These are phyloP conservation scores for Parmelia sp. DNA, from an alignment of 495 filamentous ascomycete genomes.

Conservation along the genomic window DNA sequence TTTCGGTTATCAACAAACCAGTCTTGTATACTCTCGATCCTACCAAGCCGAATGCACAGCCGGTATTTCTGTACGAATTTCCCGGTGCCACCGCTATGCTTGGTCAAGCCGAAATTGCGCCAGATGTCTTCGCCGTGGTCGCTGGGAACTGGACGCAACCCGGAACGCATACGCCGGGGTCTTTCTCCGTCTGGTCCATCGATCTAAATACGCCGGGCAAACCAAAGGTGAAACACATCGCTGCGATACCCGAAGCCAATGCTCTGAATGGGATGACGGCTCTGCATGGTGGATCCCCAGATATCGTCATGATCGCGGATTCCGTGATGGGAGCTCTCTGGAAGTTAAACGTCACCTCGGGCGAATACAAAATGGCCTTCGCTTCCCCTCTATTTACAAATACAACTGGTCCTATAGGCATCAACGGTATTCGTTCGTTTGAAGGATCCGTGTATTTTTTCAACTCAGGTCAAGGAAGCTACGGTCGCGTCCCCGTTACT, in stretches of 20 bases:
- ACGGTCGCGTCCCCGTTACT: conserved; percentile 32
- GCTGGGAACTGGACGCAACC: conserved; percentile 35
- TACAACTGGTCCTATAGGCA: conserved; percentile 25
- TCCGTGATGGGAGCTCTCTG: conserved; percentile 33
- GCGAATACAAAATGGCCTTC: conserved; percentile 31
- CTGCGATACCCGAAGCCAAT: conserved; percentile 34
- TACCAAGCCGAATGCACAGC: conserved; percentile 27
- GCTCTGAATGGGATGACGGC: conserved; percentile 39
- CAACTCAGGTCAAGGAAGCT: conserved; percentile 33
- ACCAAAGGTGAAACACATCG: conserved; percentile 26
- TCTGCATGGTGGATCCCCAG: conserved; percentile 24
- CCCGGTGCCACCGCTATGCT: conserved; percentile 32
- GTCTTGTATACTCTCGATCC: conserved; percentile 40
- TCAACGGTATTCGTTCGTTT: conserved; percentile 36
- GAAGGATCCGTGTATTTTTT: conserved; percentile 38
- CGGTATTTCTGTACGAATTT: conserved; percentile 28
- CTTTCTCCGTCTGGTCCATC: conserved; percentile 39
- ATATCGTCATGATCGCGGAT: conserved; percentile 38
- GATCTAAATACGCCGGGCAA: conserved; percentile 24
- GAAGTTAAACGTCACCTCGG: conserved; percentile 32
- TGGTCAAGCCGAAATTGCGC: conserved; percentile 38
- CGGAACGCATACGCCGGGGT: conserved; percentile 29
- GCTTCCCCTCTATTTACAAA: conserved; percentile 30
- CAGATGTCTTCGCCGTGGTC: conserved; percentile 41
- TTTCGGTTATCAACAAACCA: conserved; percentile 33